A percentile compares a stretch with the other conserved stretches of the same genome.
These are phyloP conservation scores for Coriolopsis trogii DNA, from an alignment of 1,284 basidiomycete species.

Conservation along the genomic window DNA sequence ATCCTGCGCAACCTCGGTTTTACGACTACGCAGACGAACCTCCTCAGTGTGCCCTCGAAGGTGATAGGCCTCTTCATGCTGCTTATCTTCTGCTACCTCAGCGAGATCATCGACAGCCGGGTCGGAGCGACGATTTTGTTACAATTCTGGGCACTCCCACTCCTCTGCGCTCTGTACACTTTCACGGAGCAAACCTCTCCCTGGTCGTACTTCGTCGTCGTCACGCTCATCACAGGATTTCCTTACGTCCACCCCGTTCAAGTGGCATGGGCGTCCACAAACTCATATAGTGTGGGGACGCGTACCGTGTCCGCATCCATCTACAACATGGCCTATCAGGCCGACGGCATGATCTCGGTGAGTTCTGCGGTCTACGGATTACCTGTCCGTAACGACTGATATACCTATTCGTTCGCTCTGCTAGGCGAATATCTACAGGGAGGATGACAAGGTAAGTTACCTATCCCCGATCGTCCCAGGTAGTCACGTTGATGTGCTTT, in stretches of 20 bases:
- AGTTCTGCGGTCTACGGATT: too few relatives aligned
- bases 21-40: constrained; percentile 60
- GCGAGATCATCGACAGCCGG: constrained; percentile 58
- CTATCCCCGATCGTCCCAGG: not conserved
- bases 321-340: constrained; percentile 70
- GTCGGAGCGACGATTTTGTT: constrained; percentile 54
- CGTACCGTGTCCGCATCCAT: constrained; percentile 59
- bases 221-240: constrained; percentile 57
- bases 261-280: constrained; percentile 65
- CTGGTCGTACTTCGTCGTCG: constrained; percentile 62
- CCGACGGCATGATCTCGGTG: constrained; percentile 53
- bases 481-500: constrained; percentile 1
- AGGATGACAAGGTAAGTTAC: constrained; percentile 33
- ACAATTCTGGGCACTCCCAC: constrained; percentile 64
- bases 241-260: constrained; percentile 49
- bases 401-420: not conserved
- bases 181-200: constrained; percentile 54
- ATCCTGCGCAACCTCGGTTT: constrained; percentile 65
- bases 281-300: constrained; percentile 60
- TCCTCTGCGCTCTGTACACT: constrained; percentile 59
- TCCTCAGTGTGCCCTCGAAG: constrained; percentile 59
- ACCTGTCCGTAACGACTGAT: too few relatives aligned
- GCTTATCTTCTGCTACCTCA: constrained; percentile 51
- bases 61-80: constrained; percentile 41
- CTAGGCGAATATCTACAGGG: constrained; percentile 38